phyloP scores from a whole-genome alignment of 768 basidiomycete species.

The Boletus reticuloceps region DNA sequence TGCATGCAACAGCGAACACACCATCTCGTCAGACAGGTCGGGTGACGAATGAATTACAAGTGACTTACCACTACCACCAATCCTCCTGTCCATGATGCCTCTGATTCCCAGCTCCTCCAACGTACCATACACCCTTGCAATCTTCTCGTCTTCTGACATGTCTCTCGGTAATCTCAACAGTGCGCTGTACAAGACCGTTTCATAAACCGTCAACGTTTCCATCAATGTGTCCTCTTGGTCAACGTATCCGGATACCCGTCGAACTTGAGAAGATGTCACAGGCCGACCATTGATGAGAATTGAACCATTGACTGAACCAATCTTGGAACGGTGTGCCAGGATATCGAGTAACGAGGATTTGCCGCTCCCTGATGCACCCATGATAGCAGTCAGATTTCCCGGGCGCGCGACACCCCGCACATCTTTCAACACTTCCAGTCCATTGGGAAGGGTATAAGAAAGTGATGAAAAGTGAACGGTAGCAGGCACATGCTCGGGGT shows the following conservation, averaged over 20 bases:
- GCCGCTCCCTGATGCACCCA: conserved; percentile 96
- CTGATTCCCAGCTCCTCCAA: conserved; percentile 95
- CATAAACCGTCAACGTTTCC: conserved; percentile 96
- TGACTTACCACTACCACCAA: conserved; percentile 80
- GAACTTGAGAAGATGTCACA: conserved; percentile 73
- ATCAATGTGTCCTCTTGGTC: conserved; percentile 99
- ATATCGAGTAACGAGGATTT: conserved; percentile 97
- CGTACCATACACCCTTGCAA: conserved; percentile 90
- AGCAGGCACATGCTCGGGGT: conserved; percentile 86
- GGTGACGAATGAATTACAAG: background rate
- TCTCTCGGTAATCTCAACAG: conserved; percentile 86
- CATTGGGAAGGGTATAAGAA: conserved; percentile 67
- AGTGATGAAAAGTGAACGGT: conserved; percentile 87
- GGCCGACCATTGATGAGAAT: conserved; percentile 85
- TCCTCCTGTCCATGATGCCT: conserved; percentile 83
- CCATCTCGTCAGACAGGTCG: background rate
- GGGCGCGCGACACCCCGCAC: conserved; percentile 84
- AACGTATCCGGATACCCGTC: conserved; percentile 88
- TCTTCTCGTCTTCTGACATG: conserved; percentile 96
- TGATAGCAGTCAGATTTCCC: conserved; percentile 91
- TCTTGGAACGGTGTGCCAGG: conserved; percentile 85
- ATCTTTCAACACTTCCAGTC: conserved; percentile 68
- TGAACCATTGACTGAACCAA: conserved; percentile 68
- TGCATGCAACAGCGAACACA: background rate
- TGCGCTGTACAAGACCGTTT: conserved; percentile 94